Percentiles rank a stretch among this genome's conserved stretches.
These are phyloP conservation scores for Penicillium palitans DNA, from an alignment of 2,329 filamentous ascomycete species.

Conservation along the genomic window DNA sequence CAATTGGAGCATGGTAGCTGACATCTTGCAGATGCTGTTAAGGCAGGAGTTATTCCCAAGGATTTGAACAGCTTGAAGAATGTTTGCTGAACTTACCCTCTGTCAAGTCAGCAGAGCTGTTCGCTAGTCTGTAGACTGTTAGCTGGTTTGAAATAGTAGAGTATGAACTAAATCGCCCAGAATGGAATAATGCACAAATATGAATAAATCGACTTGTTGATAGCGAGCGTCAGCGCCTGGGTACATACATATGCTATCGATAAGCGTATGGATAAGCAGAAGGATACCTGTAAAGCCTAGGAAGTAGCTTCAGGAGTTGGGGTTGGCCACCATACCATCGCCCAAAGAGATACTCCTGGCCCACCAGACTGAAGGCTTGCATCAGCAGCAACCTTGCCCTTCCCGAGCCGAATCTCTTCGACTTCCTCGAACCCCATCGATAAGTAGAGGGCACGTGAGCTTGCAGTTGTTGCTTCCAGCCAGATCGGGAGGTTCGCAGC, in stretches of 20 bases:
- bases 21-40: conserved; percentile 51
- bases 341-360: conserved; percentile 22
- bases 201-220: background rate
- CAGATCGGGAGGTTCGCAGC: conserved; percentile 25
- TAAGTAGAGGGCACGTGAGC: conserved; percentile 22
- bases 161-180: background rate
- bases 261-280: background rate
- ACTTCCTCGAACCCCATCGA: conserved; percentile 26
- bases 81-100: conserved; percentile 9
- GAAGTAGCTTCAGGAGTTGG: background rate
- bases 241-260: background rate
- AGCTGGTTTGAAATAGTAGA: background rate
- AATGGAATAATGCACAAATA: background rate
- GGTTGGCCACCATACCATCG: conserved; percentile 30
- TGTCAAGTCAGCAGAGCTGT: background rate
- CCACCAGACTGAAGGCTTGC: conserved; percentile 17
- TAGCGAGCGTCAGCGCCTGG: background rate
- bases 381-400: conserved; percentile 23
- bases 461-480: conserved; percentile 25
- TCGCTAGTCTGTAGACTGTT: background rate
- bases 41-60: conserved; percentile 43
- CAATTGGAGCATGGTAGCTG: conserved; percentile 45
- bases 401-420: conserved; percentile 23
- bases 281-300: background rate
- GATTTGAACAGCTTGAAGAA: conserved; percentile 26